Base-by-base conservation (phyloP, 805 yeast species). In the Vanderwaltozyma tropicalis region DNA sequence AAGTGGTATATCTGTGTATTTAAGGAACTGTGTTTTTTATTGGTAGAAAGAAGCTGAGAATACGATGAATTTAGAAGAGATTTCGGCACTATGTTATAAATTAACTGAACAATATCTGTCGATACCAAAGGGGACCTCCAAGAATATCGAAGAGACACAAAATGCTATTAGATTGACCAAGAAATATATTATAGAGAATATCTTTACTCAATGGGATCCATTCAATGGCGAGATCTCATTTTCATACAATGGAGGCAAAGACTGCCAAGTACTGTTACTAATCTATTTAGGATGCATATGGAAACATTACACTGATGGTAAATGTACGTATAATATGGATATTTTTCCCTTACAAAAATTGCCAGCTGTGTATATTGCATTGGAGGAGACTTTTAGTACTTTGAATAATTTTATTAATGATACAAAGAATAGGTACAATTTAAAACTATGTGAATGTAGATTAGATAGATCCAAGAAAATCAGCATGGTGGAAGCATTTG, bases 231-330 rank as follows among this genome's bases (percentile, higher is more conserved):
- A 80, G 41, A 61, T 83, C 3, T 80, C 96, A 0, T 67, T 92
- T 12, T 82, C 95, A 2, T 92, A 81, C 59, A 92, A 92, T 55
- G 98, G 98, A 10, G 98, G 98, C 1, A 92, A 92, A 54, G 98
- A 92, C 62, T 92, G 97, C 51, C 72, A 88, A 33, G 96, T 88
- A 24, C 76, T 89, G 80, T 68, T 92, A 39, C 65, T 86, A 13
- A 53, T 92, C 5, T 75, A 84, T 38, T 61, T 88, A 36, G 79
- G 92, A 1, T 35, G 73, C 17, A 63, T 60, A 38, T 51, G 47
- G 65, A 57, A 55, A 34, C 50, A 46, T 25, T 55, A 45, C 27
- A 36, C 32, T 20, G 24, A 14, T 13, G 42, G 42, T 28, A 48
- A 31, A 24, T 28, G 35, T 3, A 14, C 47, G 52, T 47, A 61